Conservation (phyloP, 495 filamentous ascomycete species). For the Hypoxylon lenormandii region DNA sequence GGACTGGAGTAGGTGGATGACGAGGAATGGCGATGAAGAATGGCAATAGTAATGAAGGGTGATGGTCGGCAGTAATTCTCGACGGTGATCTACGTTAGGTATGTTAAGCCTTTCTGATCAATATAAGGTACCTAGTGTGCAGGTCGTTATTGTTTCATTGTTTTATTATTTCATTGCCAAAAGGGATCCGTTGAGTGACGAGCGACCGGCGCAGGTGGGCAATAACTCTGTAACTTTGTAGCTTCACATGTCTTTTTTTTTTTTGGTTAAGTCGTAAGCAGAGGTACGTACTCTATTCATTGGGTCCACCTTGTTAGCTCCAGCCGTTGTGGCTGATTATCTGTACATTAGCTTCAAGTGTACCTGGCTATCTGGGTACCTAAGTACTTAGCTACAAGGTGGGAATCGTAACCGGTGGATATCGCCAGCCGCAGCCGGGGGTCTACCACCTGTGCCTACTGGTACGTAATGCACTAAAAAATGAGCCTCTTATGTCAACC, state of each 20-base stretch:
- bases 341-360: not conserved
- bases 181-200: conserved; percentile 8
- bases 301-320: not conserved
- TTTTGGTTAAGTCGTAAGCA: conserved; percentile 23
- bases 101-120: not conserved
- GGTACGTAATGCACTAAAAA: too few species aligned
- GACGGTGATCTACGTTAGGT: not conserved
- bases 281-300: not conserved
- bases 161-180: too few species aligned
- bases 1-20: too few species aligned
- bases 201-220: conserved; percentile 14
- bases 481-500: too few species aligned
- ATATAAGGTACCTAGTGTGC: too few species aligned
- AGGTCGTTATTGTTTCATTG: too few species aligned
- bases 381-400: too few species aligned
- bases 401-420: too few species aligned
- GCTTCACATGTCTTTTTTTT: conserved; percentile 36
- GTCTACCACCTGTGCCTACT: too few species aligned
- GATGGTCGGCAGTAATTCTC: not conserved
- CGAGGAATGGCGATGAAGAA: not conserved
- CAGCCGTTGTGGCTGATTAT: not conserved
- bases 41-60: not conserved
- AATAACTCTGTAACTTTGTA: conserved; percentile 17
- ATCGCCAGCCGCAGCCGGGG: too few species aligned
- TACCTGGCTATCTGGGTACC: too few species aligned